A percentile compares a stretch with the other conserved stretches of the same genome.
Evolutionary conservation across 495 filamentous ascomycete genomes (phyloP).

Genomic region (Geopyxis carbonaria): DNA sequence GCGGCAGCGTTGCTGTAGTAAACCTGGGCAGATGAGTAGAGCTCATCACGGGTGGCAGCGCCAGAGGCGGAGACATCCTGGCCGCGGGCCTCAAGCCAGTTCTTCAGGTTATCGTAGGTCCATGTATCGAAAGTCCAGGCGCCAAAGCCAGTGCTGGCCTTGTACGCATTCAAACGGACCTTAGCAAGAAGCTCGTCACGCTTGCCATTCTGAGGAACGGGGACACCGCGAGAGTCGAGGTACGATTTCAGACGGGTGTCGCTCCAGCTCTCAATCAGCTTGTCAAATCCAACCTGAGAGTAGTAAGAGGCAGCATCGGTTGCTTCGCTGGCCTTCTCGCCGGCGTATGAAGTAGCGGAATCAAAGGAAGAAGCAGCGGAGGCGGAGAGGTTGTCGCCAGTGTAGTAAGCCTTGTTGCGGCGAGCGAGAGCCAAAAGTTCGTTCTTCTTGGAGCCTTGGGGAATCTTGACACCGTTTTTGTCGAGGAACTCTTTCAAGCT

Average conservation of each 20-base stretch:
- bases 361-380: conserved; percentile 26
- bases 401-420: conserved; percentile 63
- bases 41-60: conserved; percentile 50
- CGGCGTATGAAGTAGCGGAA: conserved; percentile 49
- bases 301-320: conserved; percentile 52
- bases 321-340: conserved; percentile 58
- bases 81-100: conserved; percentile 52
- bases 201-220: conserved; percentile 59
- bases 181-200: conserved; percentile 62
- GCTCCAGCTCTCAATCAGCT: conserved; percentile 45
- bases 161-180: conserved; percentile 55
- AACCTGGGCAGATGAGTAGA: conserved; percentile 22
- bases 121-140: conserved; percentile 79
- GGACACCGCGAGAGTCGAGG: conserved; percentile 47
- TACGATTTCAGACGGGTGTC: conserved; percentile 58
- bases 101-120: conserved; percentile 58
- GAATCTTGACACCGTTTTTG: conserved; percentile 60
- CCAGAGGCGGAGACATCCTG: conserved; percentile 51
- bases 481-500: conserved; percentile 63
- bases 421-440: conserved; percentile 81
- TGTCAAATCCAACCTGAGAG: conserved; percentile 49
- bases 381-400: conserved; percentile 35
- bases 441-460: conserved; percentile 78
- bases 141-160: conserved; percentile 50
- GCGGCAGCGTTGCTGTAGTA: conserved; percentile 26